Base-by-base conservation (phyloP, 768 basidiomycete species). In the Cystobasidium onofrii region DNA sequence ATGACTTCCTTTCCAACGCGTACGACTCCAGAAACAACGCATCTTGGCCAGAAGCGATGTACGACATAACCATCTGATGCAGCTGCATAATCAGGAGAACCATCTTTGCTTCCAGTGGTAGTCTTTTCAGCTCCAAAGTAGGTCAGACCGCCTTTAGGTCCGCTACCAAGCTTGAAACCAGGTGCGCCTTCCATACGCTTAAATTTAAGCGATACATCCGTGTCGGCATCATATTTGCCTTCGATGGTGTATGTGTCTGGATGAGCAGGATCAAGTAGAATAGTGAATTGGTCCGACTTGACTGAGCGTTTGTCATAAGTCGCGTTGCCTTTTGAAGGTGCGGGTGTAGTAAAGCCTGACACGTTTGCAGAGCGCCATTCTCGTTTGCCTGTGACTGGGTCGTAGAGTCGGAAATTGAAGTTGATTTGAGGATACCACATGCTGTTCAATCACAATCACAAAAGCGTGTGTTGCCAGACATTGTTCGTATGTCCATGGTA, bases 401-500 rank as follows among this genome's bases (percentile, higher is more conserved):
- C 86, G 83, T 86, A 88, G 64, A 90, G 82, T 82, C 93, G 95
- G 87, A 88, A 93, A 2, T 88, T 90, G 81, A 97, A 91, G 81
- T 99, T 95, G 78, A 95, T 88, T 34, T 89, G 91, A 1, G 96
- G 93, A 80, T 90, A 94, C 88, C 94, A 93, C 74, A 97, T 81
- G 27, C 93, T 95, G 78, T 20, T 18, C 73, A 7, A 29, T 27
- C 29, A 60, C 31, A 17, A 17, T 29, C 33, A 17, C 20, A 4
- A 17, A 43, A 12, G 7, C 6, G 15, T 13, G 7, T 10, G 15
- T 63, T 39, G 61, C 1, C 63, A 61, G 63, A n/a, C 27, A 25
- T 46, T 20, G 65, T 46, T 63, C 76, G 33, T 39, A 33, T 17
- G 31, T 18, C n/a, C 15, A 54, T 12, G 41, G 31, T 62, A 7